Conservation (phyloP, 768 basidiomycete genomes). For the Russula compacta region DNA sequence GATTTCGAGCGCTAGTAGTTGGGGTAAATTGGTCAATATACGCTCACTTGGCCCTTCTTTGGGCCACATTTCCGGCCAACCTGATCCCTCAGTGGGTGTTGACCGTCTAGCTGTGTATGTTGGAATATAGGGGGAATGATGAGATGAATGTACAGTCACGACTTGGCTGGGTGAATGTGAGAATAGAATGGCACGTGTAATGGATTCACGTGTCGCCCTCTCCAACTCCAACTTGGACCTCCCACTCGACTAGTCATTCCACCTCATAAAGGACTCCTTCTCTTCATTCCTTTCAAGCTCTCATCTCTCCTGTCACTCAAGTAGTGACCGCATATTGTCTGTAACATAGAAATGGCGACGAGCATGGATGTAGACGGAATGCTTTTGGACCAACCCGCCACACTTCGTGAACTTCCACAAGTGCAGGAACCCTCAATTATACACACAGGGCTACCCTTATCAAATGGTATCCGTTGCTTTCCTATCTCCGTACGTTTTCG, state of each 20-base stretch:
- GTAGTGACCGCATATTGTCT: neutral
- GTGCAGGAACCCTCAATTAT: neutral
- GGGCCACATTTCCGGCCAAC: neutral
- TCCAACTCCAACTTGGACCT: neutral
- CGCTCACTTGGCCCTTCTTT: neutral
- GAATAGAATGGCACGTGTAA: neutral
- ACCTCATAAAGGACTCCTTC: neutral
- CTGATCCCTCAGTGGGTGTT: neutral
- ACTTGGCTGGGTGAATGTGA: too few species aligned
- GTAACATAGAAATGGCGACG: constrained; percentile 8
- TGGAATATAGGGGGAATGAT: too few species aligned
- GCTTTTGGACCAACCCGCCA: neutral
- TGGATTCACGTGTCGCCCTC: neutral
- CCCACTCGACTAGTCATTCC: neutral
- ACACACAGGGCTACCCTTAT: neutral
- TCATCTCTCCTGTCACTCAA: neutral
- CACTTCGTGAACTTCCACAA: constrained; percentile 6
- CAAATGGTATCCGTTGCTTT: constrained; percentile 5
- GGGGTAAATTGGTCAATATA: neutral
- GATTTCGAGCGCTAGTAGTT: neutral
- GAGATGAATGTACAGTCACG: too few species aligned
- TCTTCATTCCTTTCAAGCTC: neutral
- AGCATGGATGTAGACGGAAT: constrained; percentile 19
- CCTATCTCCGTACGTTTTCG: neutral
- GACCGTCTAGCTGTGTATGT: too few species aligned